Conservation (phyloP, 2,329 filamentous ascomycete species). For the Aschersonia sp. region DNA sequence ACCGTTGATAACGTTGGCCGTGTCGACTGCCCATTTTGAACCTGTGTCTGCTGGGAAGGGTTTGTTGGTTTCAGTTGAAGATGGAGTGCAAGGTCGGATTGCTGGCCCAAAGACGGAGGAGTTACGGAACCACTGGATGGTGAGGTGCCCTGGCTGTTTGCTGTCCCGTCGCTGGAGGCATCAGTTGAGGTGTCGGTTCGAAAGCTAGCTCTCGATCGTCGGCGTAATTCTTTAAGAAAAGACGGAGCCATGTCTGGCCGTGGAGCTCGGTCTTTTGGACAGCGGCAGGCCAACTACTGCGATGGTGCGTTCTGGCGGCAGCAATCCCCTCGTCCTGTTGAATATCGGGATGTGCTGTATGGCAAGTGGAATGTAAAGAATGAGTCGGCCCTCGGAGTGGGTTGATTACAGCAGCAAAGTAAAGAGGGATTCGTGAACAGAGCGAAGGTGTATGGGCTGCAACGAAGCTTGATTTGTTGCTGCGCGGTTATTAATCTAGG, state of each 20-base stretch:
- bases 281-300: background rate
- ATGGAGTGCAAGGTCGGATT: slow-evolving; percentile 49
- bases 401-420: background rate
- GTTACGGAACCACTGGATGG: slow-evolving; percentile 57
- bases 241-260: slow-evolving; percentile 36
- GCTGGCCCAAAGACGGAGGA: slow-evolving; percentile 56
- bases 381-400: background rate
- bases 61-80: slow-evolving; percentile 38
- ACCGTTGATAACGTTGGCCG: slow-evolving; percentile 23
- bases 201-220: slow-evolving; percentile 63
- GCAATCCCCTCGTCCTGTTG: background rate
- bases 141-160: slow-evolving; percentile 39
- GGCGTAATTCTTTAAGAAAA: slow-evolving; percentile 63
- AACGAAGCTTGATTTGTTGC: background rate
- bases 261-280: background rate
- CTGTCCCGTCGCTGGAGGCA: slow-evolving; percentile 43
- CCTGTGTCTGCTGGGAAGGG: slow-evolving; percentile 5
- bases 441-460: background rate
- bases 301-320: background rate
- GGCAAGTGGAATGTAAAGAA: background rate
- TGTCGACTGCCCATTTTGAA: slow-evolving; percentile 8
- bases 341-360: background rate
- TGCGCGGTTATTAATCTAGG: background rate
- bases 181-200: slow-evolving; percentile 48
- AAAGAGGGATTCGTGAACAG: background rate